Percentiles rank a stretch among this genome's conserved stretches.
These are phyloP conservation scores for Candida succiphila DNA, from an alignment of 805 yeast genomes.

Conservation along the genomic window DNA sequence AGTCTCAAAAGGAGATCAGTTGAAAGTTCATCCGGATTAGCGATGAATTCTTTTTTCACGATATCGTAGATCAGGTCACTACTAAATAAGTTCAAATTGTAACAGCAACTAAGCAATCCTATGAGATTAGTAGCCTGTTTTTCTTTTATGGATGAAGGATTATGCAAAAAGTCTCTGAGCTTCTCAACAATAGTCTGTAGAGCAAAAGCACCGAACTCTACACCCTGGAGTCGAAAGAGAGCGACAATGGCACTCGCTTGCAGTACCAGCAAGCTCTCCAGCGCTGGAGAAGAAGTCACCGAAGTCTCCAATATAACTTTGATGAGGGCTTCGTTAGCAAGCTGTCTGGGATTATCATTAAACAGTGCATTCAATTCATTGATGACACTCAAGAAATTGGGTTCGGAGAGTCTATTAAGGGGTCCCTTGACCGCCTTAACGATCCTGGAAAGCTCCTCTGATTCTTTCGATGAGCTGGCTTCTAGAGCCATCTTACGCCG, in stretches of 20 bases:
- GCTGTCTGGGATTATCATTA: constrained; percentile 60
- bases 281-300: constrained; percentile 47
- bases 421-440: constrained; percentile 69
- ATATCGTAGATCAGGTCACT: constrained; percentile 72
- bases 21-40: constrained; percentile 49
- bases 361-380: constrained; percentile 59
- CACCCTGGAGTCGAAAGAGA: constrained; percentile 69
- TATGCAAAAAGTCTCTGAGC: constrained; percentile 35
- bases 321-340: constrained; percentile 66
- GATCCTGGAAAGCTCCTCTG: constrained; percentile 39
- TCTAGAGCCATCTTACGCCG: constrained; percentile 41
- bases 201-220: constrained; percentile 82
- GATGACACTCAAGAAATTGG: constrained; percentile 64
- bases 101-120: constrained; percentile 68
- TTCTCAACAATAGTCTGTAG: constrained; percentile 72
- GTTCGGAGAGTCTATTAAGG: constrained; percentile 81
- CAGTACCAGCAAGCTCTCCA: constrained; percentile 70
- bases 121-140: constrained; percentile 43
- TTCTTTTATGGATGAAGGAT: constrained; percentile 13
- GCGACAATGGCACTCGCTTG: constrained; percentile 75
- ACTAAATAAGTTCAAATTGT: constrained; percentile 67
- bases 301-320: constrained; percentile 56
- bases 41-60: constrained; percentile 31
- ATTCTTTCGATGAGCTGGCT: constrained; percentile 17
- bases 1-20: constrained; percentile 72